Percentiles rank a stretch among this genome's conserved stretches.
These are phyloP conservation scores for Lathyrus aphaca DNA, from an alignment of 306 rosid species.

Conservation along the genomic window DNA sequence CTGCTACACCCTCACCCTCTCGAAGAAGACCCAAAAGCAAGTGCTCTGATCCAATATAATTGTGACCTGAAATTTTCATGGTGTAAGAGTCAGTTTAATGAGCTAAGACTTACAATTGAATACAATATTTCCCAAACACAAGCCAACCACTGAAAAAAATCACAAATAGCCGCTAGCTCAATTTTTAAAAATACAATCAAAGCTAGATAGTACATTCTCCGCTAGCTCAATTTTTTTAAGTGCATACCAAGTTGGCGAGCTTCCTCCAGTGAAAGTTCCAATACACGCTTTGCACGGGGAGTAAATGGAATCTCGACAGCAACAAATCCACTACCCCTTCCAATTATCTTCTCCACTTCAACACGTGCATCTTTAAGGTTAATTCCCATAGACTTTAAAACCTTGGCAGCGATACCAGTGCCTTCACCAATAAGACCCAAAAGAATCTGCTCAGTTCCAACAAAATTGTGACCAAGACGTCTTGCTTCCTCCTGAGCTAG, in stretches of 20 bases:
- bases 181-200: conserved; percentile 15
- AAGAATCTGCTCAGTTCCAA: conserved; percentile 98
- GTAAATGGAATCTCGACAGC: conserved; percentile 98
- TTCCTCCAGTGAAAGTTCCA: conserved; percentile 97
- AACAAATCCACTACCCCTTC: conserved; percentile 99
- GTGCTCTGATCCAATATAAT: conserved; percentile 98
- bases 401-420: conserved; percentile 97
- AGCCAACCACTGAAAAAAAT: not conserved
- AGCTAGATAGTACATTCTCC: not conserved
- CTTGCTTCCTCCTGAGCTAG: conserved; percentile 99
- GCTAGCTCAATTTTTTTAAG: too few relatives aligned
- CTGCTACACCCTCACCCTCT: conserved; percentile 99
- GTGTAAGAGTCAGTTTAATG: conserved; percentile 25
- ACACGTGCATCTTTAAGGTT: conserved; percentile 97
- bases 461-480: conserved; percentile 97
- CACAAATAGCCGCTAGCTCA: conserved; percentile 15
- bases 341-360: conserved; percentile 98
- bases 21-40: conserved; percentile 97
- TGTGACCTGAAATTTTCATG: conserved; percentile 69
- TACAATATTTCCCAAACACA: not conserved
- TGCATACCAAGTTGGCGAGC: conserved; percentile 96
- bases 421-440: conserved; percentile 99
- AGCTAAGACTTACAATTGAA: conserved; percentile 3
- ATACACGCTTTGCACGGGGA: conserved; percentile 97
- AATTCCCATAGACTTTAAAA: conserved; percentile 95